Evolutionary conservation across 2,329 filamentous ascomycete species (phyloP), one percentile per base, ranked within the genome.

Genomic region (Aotearoamyces nothofagi): DNA sequence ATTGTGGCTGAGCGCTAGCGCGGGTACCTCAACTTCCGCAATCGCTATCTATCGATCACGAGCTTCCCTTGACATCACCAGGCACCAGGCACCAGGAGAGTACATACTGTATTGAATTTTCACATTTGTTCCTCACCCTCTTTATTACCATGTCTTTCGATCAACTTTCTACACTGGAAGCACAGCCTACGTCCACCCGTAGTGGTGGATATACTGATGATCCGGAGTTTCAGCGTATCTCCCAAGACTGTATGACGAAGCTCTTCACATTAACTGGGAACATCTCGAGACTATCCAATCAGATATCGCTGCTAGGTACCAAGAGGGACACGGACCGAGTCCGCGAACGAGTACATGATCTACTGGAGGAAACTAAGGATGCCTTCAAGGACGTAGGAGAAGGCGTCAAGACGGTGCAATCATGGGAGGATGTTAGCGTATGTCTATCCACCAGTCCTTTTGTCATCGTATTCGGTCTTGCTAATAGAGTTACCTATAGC

Each of bases 361-460:
- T 86, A 7, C 68, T 94, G 31, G 81, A 92, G 40, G 84, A 93
- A 57, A 84, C 84, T 17, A 75, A 81, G 33, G 69, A 77, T 32
- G 70, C 78, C 33, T 96, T 94, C 63, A 86, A 87, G 54, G 79
- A 90, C 32, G 79, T 92, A 35, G 90, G 83, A 40, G 86, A 96
- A 46, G 84, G 84, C 5, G 66, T 98, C 39, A 96, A 96, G 72
- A 84, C 78, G 55, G 69, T 94, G 26, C 80, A 92, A 51, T 69
- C 69, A 22, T 96, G 70, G 84, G 81, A 74, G 49, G 83, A 87
- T 46, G 73, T 83, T 29, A 81, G 76, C 49, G 78, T 84, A 63
- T 41, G 68, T 40, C 23, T 44, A 29, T 30, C 14, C 15, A 27
- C 13, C n/a, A n/a, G n/a, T n/a, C n/a, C n/a, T n/a, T n/a, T n/a